phyloP scores from a whole-genome alignment of 1,284 basidiomycete genomes.

The Leccinum colubrinum region DNA sequence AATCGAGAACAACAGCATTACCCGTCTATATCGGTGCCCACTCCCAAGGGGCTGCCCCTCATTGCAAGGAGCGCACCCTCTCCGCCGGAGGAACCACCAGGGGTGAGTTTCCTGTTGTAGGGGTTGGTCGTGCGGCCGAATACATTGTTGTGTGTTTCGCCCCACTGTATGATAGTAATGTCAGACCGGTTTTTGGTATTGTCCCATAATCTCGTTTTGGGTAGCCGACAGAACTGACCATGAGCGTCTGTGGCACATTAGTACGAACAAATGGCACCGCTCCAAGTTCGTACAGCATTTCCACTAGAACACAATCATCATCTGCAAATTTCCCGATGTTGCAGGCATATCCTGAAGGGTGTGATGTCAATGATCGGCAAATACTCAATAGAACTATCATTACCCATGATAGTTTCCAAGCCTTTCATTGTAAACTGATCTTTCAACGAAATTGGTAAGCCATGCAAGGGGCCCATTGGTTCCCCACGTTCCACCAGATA shows the following conservation, averaged over 20 bases:
- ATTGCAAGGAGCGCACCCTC: slow-evolving; percentile 64
- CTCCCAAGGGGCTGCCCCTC: slow-evolving; percentile 60
- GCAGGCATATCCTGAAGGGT: slow-evolving; percentile 48
- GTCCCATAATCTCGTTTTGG: background rate
- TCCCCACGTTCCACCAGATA: slow-evolving; percentile 35
- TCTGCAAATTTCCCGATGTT: slow-evolving; percentile 58
- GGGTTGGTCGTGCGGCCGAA: slow-evolving; percentile 75
- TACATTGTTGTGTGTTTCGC: slow-evolving; percentile 60
- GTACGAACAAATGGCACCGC: slow-evolving; percentile 73
- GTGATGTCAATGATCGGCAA: background rate
- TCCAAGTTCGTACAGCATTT: slow-evolving; percentile 58
- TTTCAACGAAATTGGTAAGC: slow-evolving; percentile 61
- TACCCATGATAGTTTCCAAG: slow-evolving; percentile 54
- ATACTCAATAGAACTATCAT: background rate
- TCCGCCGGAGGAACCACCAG: slow-evolving; percentile 65
- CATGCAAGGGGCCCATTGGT: slow-evolving; percentile 38
- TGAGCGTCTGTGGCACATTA: slow-evolving; percentile 70
- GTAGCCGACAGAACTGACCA: slow-evolving; percentile 38
- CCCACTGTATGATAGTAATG: slow-evolving; percentile 42
- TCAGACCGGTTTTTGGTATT: background rate
- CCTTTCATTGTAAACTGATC: slow-evolving; percentile 59
- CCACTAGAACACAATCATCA: slow-evolving; percentile 55
- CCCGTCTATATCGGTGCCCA: slow-evolving; percentile 74
- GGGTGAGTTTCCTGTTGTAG: slow-evolving; percentile 50
- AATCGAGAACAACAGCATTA: slow-evolving; percentile 18